Base-by-base conservation (phyloP, 495 filamentous ascomycete genomes). In the Diplogelasinospora grovesii region DNA sequence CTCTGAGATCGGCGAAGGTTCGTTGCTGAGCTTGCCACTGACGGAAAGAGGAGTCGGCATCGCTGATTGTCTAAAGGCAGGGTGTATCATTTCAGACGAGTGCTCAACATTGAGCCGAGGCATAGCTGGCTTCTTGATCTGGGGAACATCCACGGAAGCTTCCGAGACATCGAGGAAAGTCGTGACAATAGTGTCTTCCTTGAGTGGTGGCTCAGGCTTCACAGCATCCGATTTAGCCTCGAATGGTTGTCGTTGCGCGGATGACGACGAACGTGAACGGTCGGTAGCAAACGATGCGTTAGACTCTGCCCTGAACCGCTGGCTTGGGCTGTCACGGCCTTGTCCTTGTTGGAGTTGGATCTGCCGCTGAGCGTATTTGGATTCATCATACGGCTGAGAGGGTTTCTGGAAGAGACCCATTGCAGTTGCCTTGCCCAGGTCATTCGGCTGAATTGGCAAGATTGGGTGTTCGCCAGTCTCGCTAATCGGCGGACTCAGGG, bases 361-460 rank as follows among this genome's bases (percentile, higher is more conserved):
- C 49, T 93, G 86, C 22, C 89, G 80, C 49, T 89, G 81, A 7
- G 82, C 76, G 43, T 89, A 95, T 49, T 85, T 84, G 25, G 83
- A 77, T 50, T 95, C 89, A 49, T 92, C 84, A 39, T 89, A 95
- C 7, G 74, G 69, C 27, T 81, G 74, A 15, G 59, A 65, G 2
- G 89, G 85, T 48, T 87, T 87, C 39, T 89, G 82, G 64, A 94
- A 94, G 1, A 86, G 71, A 11, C 86, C 86, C 60, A 87, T 71
- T 4, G 86, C 86, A 1, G 89, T 93, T 9, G 89, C 86, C 60
- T 93, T 93, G 14, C 86, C 87, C 27, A 76, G 65, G 48, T 95
- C 88, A 45, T 81, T 81, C 0, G 86, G 82, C 43, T 85, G 78
- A 8, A 90, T 69, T 10, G 84, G 64, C 10, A 82, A 60, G 0